A percentile compares a stretch with the other conserved stretches of the same genome.
Conservation (phyloP, 129 eudicot species). For the Kitagawia praeruptora region DNA sequence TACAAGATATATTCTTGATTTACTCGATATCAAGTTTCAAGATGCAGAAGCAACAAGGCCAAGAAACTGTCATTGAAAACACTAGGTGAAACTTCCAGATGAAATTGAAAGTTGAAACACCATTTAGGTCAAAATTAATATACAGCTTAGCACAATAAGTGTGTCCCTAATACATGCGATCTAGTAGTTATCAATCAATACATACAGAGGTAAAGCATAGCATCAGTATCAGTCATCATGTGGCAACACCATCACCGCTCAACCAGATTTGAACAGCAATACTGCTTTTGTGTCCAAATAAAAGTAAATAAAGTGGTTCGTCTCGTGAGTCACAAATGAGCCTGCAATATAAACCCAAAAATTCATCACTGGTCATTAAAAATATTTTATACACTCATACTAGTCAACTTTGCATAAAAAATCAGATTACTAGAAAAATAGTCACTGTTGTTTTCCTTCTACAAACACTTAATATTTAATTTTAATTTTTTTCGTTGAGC, state of each 20-base stretch:
- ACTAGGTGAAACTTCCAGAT: slow-evolving; percentile 11
- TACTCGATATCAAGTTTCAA: background rate
- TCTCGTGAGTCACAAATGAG: slow-evolving; percentile 92
- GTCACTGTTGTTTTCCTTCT: background rate
- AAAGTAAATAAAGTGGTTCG: slow-evolving; percentile 89
- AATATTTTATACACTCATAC: background rate
- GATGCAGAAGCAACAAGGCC: background rate
- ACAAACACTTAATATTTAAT: background rate
- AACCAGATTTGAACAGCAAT: slow-evolving; percentile 88
- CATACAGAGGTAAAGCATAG: slow-evolving; percentile 21
- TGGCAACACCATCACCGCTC: slow-evolving; percentile 13
- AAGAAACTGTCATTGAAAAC: background rate
- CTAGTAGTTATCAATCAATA: slow-evolving; percentile 15
- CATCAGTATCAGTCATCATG: slow-evolving; percentile 13
- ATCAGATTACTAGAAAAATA: background rate
- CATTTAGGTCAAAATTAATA: slow-evolving; percentile 11
- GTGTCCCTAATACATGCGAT: slow-evolving; percentile 14
- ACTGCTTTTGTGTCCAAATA: slow-evolving; percentile 89
- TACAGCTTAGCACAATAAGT: slow-evolving; percentile 26
- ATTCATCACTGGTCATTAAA: background rate
- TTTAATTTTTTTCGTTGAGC: background rate
- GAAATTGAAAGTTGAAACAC: slow-evolving; percentile 14
- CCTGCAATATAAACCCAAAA: slow-evolving; percentile 32
- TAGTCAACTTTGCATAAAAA: background rate
- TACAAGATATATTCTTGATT: background rate